These are phyloP conservation scores for Drechslerella dactyloides DNA, from an alignment of 2,329 filamentous ascomycete genomes.

Conservation along the genomic window DNA sequence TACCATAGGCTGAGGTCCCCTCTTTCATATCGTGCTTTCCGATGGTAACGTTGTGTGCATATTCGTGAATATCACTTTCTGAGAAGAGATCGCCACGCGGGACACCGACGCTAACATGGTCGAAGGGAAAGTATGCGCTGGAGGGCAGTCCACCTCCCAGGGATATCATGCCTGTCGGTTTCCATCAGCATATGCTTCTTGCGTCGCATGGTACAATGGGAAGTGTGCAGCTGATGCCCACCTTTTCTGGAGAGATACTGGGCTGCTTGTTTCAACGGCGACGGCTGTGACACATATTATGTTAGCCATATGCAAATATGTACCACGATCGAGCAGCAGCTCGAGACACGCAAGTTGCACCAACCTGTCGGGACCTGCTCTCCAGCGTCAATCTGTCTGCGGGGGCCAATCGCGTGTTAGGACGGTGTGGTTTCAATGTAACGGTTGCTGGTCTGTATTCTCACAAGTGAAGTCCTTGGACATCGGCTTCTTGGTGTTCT, in stretches of 20 bases:
- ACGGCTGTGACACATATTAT: constrained; percentile 31
- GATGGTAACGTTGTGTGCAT: constrained; percentile 68
- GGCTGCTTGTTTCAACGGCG: constrained; percentile 48
- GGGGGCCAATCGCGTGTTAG: constrained; percentile 10
- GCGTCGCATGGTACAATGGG: background rate
- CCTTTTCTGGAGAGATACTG: constrained; percentile 44
- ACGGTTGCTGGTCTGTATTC: background rate
- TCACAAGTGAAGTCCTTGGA: constrained; percentile 49
- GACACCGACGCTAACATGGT: constrained; percentile 75
- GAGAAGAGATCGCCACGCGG: constrained; percentile 73
- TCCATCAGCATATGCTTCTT: constrained; percentile 14
- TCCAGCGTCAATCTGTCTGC: constrained; percentile 47
- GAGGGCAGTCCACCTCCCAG: constrained; percentile 91
- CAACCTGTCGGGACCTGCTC: constrained; percentile 48
- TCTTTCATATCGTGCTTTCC: constrained; percentile 83
- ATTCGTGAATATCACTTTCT: constrained; percentile 69
- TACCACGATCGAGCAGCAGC: constrained; percentile 11
- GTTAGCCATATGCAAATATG: background rate
- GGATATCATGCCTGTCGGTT: constrained; percentile 72
- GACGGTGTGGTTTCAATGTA: background rate
- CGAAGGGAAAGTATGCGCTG: constrained; percentile 89
- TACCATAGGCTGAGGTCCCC: constrained; percentile 65
- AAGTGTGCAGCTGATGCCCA: constrained; percentile 2
- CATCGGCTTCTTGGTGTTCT: constrained; percentile 44
- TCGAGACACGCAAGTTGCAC: constrained; percentile 20